phyloP scores from a whole-genome alignment of 2,329 filamentous ascomycete genomes.

The Aspergillus sp. region DNA sequence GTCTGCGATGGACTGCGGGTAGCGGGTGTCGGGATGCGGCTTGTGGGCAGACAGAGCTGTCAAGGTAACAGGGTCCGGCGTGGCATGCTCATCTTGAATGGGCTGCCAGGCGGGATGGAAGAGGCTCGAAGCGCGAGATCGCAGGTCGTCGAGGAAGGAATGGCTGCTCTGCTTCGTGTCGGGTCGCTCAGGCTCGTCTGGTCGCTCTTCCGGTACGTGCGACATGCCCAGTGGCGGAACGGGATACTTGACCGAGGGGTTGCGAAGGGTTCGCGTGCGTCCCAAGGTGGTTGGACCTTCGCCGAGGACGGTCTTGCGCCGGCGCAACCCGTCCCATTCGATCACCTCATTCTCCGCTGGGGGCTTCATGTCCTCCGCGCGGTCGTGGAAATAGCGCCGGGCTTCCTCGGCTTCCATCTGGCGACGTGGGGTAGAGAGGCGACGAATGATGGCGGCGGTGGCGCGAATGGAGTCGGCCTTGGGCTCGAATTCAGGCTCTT shows the following conservation, averaged over 20 bases:
- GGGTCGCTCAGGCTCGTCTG: conserved; percentile 41
- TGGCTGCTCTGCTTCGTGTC: conserved; percentile 31
- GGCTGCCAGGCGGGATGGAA: conserved; percentile 40
- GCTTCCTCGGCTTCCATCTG: conserved; percentile 80
- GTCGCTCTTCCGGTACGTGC: conserved; percentile 66
- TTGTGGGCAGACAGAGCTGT: conserved; percentile 58
- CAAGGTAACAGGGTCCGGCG: conserved; percentile 63
- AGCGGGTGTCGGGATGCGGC: conserved; percentile 48
- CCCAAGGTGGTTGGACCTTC: conserved; percentile 44
- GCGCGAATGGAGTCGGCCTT: conserved; percentile 96
- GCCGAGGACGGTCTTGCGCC: conserved; percentile 63
- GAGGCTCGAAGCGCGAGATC: conserved; percentile 40
- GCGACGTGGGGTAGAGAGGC: conserved; percentile 72
- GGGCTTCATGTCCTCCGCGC: conserved; percentile 65
- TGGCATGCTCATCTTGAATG: conserved; percentile 36
- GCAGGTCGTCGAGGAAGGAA: conserved; percentile 42
- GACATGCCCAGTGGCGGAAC: conserved; percentile 89
- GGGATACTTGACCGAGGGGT: conserved; percentile 47
- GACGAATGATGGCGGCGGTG: conserved; percentile 80
- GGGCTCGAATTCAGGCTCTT: conserved; percentile 93
- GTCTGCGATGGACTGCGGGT: conserved; percentile 32
- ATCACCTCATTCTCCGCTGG: conserved; percentile 77
- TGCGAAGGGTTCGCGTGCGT: conserved; percentile 34
- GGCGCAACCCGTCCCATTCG: conserved; percentile 89
- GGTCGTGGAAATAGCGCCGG: conserved; percentile 76